Base-by-base conservation (phyloP, 179 eudicot species). In the Carnegiea gigantea region DNA sequence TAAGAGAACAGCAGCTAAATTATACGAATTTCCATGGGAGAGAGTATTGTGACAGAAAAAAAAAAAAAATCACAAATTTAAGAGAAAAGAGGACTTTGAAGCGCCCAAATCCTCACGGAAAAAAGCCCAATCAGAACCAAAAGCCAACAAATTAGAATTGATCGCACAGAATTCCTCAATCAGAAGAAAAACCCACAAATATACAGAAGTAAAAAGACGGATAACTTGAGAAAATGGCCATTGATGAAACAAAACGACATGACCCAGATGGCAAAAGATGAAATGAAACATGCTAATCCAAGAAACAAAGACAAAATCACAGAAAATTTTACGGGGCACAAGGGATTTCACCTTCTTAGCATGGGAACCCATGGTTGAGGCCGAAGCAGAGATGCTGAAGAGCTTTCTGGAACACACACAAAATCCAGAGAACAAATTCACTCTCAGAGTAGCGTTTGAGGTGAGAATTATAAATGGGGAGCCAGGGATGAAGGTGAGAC, bases 281-380 rank as follows among this genome's bases (percentile, higher is more conserved):
- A 38, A 51, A 68, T n/a, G 68, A 2, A 26, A 67, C 28, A 12
- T 30, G 40, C 1, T 28, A 30, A 67, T 36, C 28, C 44, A 70
- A 70, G 21, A 36, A 11, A 70, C 40, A 26, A 21, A 43, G 64
- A 70, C 5, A 17, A 20, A 46, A 65, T 24, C n/a, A 21, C 6
- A 17, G 26, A 26, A 46, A 13, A 20, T 5, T 26, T 3, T 8
- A n/a, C 5, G 4, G 10, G 2, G 30, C 49, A 38, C 1, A 79
- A 82, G 54, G 75, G 57, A 51, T 14, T 2, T 3, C n/a, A 93
- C 98, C 95, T 88, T 91, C 79, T 87, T 86, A 85, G 93, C 78
- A 74, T 89, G 83, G 77, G 93, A 84, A 60, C 91, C 95, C 98
- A 95, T 95, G 54, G 54, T 44, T 64, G 89, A 78, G 57, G 85